Conservation (phyloP, 139 green algal species). For the Chlamydomonas sphaeroides region DNA sequence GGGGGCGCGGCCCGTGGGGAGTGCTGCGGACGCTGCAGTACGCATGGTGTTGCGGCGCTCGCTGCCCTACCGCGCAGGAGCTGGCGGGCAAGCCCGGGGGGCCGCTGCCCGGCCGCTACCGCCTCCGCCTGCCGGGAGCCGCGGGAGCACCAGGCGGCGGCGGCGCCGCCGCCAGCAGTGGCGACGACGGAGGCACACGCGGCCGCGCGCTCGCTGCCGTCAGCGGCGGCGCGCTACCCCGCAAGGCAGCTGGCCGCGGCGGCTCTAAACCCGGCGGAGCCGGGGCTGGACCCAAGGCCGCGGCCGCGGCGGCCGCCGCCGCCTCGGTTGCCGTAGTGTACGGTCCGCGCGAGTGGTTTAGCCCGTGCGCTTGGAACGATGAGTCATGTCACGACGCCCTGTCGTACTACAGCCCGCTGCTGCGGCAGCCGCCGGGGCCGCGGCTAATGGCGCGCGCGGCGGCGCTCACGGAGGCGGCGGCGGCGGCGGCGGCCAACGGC, state of each 20-base stretch:
- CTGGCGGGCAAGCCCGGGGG: not conserved
- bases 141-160: no score
- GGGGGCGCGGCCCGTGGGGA: not conserved
- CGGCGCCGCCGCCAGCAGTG: no score
- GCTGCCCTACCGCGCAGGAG: not conserved
- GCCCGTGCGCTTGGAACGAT: slow-evolving; percentile 57
- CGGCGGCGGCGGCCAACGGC: not conserved
- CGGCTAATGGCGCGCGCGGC: no score
- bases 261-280: no score
- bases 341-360: slow-evolving; percentile 53
- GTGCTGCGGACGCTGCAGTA: not conserved
- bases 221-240: no score
- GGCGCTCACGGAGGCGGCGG: slow-evolving; percentile 9
- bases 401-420: slow-evolving; percentile 1
- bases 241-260: no score
- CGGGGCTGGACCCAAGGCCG: no score
- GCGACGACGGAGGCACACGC: no score
- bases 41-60: not conserved
- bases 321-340: slow-evolving; percentile 48
- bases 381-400: slow-evolving; percentile 20
- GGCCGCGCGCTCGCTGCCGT: no score
- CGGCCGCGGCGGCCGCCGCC: no score
- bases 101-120: not conserved
- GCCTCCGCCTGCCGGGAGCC: no score
- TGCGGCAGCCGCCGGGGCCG: not conserved